Percentiles rank a stretch among this genome's conserved stretches.
phyloP scores from a whole-genome alignment of 2,329 filamentous ascomycete genomes.

The Ophiostoma populinum region DNA sequence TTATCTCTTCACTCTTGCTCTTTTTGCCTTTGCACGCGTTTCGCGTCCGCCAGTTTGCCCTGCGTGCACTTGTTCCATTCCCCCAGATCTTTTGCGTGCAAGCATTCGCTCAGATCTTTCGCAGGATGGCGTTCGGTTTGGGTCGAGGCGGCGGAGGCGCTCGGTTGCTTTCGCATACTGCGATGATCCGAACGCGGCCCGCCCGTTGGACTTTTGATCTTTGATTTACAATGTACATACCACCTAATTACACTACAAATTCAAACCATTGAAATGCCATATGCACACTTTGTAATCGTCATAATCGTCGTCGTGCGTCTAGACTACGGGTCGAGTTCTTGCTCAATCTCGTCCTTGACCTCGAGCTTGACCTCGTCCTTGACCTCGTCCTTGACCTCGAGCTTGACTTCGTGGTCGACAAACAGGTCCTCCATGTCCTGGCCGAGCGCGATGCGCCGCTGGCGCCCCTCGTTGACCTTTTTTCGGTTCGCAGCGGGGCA shows the following conservation, averaged over 20 bases:
- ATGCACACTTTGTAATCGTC: no score
- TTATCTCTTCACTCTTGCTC: not conserved
- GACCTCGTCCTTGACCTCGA: not conserved
- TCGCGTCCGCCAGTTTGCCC: no score
- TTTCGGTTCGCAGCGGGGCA: conserved; percentile 56
- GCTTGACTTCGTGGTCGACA: conserved; percentile 14
- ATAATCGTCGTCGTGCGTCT: no score
- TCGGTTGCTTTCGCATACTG: not conserved
- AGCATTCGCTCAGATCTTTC: not conserved
- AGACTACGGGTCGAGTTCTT: not conserved
- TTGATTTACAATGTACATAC: not conserved
- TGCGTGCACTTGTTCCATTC: no score
- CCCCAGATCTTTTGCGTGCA: not conserved
- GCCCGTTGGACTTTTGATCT: not conserved
- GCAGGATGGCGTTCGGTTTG: not conserved
- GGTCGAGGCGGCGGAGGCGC: not conserved
- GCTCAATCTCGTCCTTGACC: not conserved
- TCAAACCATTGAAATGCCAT: no score
- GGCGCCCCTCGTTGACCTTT: conserved; percentile 41
- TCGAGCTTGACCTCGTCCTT: not conserved
- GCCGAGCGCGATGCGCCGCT: conserved; percentile 23
- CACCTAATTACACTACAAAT: not conserved
- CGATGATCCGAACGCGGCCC: no score
- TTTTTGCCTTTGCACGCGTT: not conserved
- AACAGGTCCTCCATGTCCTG: conserved; percentile 14